phyloP scores from a whole-genome alignment of 352 stramenopile genomes.

The Phytopythium cucurbitacearum region DNA sequence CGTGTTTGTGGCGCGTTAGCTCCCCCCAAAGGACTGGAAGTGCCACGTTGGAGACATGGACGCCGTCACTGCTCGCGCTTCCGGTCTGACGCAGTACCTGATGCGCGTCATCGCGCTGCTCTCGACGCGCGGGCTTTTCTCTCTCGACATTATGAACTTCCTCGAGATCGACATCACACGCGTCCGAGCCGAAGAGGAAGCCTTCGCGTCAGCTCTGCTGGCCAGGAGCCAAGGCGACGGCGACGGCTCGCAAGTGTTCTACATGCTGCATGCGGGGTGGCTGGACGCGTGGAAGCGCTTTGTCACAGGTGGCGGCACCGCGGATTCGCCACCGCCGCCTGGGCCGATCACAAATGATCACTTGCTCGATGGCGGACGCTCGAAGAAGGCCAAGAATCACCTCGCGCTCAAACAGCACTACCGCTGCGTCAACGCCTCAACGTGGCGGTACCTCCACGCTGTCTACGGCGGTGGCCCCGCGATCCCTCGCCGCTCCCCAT shows the following conservation, averaged over 20 bases:
- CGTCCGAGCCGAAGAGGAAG: constrained; percentile 59
- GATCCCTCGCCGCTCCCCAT: constrained; percentile 35
- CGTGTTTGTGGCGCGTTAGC: background rate
- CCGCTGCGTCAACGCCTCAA: constrained; percentile 48
- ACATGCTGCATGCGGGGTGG: constrained; percentile 32
- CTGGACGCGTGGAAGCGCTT: constrained; percentile 50
- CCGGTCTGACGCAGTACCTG: constrained; percentile 38
- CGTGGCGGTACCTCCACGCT: constrained; percentile 41
- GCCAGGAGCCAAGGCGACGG: constrained; percentile 12
- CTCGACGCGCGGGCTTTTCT: constrained; percentile 48
- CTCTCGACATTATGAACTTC: constrained; percentile 64
- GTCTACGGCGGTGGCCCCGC: constrained; percentile 50
- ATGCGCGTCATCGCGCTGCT: constrained; percentile 48
- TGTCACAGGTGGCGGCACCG: background rate
- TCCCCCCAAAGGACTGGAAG: constrained; percentile 3
- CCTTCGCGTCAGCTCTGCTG: constrained; percentile 35
- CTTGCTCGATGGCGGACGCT: constrained; percentile 15
- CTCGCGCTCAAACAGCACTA: constrained; percentile 35
- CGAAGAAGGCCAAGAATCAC: constrained; percentile 23
- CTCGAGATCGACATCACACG: constrained; percentile 51
- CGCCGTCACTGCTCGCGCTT: constrained; percentile 21
- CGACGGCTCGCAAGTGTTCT: constrained; percentile 16
- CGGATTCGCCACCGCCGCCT: constrained; percentile 9
- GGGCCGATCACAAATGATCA: constrained; percentile 18
- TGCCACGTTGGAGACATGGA: background rate